Conservation (phyloP, 1,284 basidiomycete species). For the Ganoderma meredithae region DNA sequence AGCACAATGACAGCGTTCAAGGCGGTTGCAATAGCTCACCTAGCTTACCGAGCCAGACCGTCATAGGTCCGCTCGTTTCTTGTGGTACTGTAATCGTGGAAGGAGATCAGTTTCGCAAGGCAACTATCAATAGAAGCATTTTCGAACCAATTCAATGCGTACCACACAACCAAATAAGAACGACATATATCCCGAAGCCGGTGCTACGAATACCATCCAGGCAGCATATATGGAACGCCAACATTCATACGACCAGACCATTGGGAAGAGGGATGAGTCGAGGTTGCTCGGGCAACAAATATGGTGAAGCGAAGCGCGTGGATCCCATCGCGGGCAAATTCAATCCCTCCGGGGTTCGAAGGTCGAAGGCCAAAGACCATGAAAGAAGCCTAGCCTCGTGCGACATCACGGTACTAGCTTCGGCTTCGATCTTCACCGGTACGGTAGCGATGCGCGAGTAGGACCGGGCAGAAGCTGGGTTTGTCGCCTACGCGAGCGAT, state of each 20-base stretch:
- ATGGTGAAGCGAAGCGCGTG: no score
- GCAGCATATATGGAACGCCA: no score
- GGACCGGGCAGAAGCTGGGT: not conserved
- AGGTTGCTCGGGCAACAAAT: no score
- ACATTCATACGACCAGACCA: no score
- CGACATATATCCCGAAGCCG: no score
- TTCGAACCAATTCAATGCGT: not conserved
- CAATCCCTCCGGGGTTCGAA: no score
- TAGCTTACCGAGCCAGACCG: not conserved
- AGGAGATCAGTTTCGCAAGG: not conserved
- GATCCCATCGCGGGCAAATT: no score
- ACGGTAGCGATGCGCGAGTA: not conserved
- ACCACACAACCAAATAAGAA: not conserved
- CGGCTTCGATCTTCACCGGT: not conserved
- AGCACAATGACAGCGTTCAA: not conserved
- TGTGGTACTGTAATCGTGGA: not conserved
- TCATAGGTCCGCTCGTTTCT: not conserved
- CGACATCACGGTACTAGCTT: not conserved
- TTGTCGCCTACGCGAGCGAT: not conserved
- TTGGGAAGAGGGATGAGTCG: no score
- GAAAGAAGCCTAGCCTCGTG: not conserved
- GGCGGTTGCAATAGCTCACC: not conserved
- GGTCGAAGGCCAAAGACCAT: no score
- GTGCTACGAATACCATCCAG: no score
- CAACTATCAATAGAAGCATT: not conserved